A percentile compares a stretch with the other conserved stretches of the same genome.
phyloP scores from a whole-genome alignment of 192 early-diverging fungal genomes.

The Allomyces javanicus region DNA sequence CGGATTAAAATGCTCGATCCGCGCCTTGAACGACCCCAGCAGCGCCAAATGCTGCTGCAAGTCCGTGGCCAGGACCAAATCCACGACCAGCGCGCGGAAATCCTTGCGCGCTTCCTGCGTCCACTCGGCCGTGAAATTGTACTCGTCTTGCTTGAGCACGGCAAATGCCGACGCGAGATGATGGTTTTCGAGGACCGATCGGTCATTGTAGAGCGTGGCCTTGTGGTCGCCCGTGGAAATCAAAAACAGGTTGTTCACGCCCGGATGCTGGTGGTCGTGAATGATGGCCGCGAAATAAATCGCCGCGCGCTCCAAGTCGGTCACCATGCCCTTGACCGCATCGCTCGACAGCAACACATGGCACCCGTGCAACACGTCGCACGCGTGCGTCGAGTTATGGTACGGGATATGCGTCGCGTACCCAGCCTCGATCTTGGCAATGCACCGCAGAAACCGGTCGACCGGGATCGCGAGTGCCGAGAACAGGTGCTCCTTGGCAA shows the following conservation, averaged over 20 bases:
- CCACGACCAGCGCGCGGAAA: slow-evolving; percentile 21
- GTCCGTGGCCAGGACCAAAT: slow-evolving; percentile 32
- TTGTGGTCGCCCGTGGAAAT: slow-evolving; percentile 18
- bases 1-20: slow-evolving; percentile 7
- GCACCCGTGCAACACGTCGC: slow-evolving; percentile 28
- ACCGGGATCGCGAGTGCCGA: no score
- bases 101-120: slow-evolving; percentile 9
- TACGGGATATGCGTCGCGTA: slow-evolving; percentile 16
- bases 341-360: slow-evolving; percentile 14
- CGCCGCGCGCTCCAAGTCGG: slow-evolving; percentile 15
- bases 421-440: slow-evolving; percentile 1
- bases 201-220: slow-evolving; percentile 29
- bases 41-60: slow-evolving; percentile 28
- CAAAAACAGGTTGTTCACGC: slow-evolving; percentile 32
- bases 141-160: slow-evolving; percentile 11
- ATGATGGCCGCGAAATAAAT: slow-evolving; percentile 19
- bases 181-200: slow-evolving; percentile 28
- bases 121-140: slow-evolving; percentile 16
- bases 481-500: no score
- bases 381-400: slow-evolving; percentile 32
- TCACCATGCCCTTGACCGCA: slow-evolving; percentile 6
- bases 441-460: no score
- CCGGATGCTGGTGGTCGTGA: slow-evolving; percentile 25
- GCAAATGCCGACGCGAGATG: slow-evolving; percentile 23
- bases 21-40: slow-evolving; percentile 25